A percentile compares a stretch with the other conserved stretches of the same genome.
Evolutionary conservation across 257 asterid species (phyloP).

Genomic region (Solanum appendiculatum): DNA sequence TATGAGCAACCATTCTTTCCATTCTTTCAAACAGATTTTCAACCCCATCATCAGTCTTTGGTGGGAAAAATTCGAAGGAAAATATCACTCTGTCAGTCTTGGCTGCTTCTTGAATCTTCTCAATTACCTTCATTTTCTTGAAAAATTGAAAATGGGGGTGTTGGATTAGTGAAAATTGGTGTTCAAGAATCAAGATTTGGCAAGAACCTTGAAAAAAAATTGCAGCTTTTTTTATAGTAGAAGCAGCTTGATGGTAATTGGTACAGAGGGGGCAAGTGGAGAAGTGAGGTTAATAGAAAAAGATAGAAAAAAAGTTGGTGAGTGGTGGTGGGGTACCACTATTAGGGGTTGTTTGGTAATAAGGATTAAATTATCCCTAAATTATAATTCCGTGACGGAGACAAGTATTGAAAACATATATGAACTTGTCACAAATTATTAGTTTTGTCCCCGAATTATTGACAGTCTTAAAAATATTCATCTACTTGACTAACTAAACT

Average conservation of each 20-base stretch:
- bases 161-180: background rate
- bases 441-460: background rate
- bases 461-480: too few species aligned
- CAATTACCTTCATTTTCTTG: constrained; percentile 73
- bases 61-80: constrained; percentile 97
- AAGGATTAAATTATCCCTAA: background rate
- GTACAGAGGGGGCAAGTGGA: background rate
- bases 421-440: too few species aligned
- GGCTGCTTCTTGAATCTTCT: constrained; percentile 62
- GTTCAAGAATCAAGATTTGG: background rate
- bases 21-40: constrained; percentile 88
- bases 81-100: constrained; percentile 42
- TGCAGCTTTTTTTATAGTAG: background rate
- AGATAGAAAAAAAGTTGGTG: background rate
- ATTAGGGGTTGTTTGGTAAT: background rate
- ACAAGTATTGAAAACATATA: too few species aligned
- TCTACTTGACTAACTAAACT: background rate
- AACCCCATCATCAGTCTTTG: constrained; percentile 96
- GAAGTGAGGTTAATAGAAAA: background rate
- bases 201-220: background rate
- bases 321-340: background rate
- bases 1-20: constrained; percentile 95
- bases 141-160: background rate
- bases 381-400: too few species aligned
- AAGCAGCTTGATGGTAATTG: background rate